Evolutionary conservation across 1,139 yeast genomes (phyloP).

Genomic region (Zhuliangozyma blackwelliae): DNA sequence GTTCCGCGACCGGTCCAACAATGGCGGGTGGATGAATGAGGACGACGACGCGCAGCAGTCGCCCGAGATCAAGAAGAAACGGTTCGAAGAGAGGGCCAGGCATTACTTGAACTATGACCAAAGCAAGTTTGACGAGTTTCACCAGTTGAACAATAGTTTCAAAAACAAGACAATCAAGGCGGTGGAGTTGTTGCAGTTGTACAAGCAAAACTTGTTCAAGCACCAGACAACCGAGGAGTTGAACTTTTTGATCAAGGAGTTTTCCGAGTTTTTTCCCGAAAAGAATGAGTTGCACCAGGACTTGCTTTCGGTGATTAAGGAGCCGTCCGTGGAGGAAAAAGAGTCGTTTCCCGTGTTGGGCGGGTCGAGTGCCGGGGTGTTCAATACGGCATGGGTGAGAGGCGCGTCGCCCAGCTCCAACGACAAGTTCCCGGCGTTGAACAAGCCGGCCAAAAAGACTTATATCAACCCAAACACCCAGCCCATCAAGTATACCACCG

Average conservation of each 20-base stretch:
- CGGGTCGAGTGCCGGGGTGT: constrained; percentile 12
- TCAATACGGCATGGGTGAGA: constrained; percentile 26
- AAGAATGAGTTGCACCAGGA: constrained; percentile 25
- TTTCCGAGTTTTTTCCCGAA: constrained; percentile 49
- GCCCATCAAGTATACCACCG: constrained; percentile 41
- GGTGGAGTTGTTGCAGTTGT: constrained; percentile 44
- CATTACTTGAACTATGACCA: constrained; percentile 62
- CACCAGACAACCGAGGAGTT: constrained; percentile 42
- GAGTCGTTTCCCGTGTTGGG: constrained; percentile 34
- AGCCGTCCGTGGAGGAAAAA: constrained; percentile 15
- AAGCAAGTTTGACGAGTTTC: constrained; percentile 45
- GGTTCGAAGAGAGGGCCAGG: constrained; percentile 83
- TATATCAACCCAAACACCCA: constrained; percentile 13
- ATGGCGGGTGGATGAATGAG: constrained; percentile 6
- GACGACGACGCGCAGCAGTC: constrained; percentile 36
- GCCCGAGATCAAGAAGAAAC: constrained; percentile 49
- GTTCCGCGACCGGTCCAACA: constrained; percentile 18
- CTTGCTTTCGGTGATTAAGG: constrained; percentile 22
- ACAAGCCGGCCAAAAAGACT: constrained; percentile 31
- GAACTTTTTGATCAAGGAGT: constrained; percentile 50
- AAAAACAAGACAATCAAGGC: constrained; percentile 46
- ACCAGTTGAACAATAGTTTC: constrained; percentile 45
- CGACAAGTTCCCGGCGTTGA: constrained; percentile 52
- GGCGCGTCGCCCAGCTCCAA: constrained; percentile 14
- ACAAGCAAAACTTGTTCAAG: constrained; percentile 45